A percentile compares a stretch with the other conserved stretches of the same genome.
These are phyloP conservation scores for Pseudofabraea citricarpa DNA, from an alignment of 2,329 filamentous ascomycete species.

Conservation along the genomic window DNA sequence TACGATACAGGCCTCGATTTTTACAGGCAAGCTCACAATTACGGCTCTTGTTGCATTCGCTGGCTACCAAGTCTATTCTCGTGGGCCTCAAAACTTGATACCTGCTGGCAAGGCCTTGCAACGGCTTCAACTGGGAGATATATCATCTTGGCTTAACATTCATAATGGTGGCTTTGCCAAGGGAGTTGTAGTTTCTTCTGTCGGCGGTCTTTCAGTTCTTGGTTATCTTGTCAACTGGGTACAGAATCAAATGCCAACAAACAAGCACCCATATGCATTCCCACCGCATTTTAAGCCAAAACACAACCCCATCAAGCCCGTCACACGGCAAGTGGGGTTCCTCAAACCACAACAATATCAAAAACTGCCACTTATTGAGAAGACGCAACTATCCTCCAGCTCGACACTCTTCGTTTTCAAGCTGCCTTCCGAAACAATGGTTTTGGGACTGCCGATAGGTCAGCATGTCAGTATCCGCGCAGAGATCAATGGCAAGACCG, in stretches of 20 bases:
- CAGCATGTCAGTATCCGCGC: slow-evolving; percentile 35
- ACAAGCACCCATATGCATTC: no score
- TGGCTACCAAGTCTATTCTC: not conserved
- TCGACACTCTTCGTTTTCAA: slow-evolving; percentile 22
- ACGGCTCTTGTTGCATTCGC: no score
- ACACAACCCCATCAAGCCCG: not conserved
- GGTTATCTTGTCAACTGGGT: not conserved
- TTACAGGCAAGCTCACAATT: not conserved
- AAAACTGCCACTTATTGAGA: slow-evolving; percentile 13
- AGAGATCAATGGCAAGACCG: slow-evolving; percentile 26
- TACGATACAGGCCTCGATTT: not conserved
- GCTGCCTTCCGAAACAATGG: slow-evolving; percentile 24
- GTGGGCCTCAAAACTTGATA: not conserved
- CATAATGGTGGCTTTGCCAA: not conserved
- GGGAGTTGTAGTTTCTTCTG: not conserved
- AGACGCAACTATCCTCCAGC: slow-evolving; percentile 14
- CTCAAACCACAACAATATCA: slow-evolving; percentile 6
- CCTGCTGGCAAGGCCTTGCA: not conserved
- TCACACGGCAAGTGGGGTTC: not conserved
- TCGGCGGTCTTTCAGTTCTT: not conserved
- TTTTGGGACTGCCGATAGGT: slow-evolving; percentile 36
- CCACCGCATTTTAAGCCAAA: not conserved
- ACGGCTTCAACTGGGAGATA: no score
- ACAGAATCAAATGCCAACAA: not conserved
- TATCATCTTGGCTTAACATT: no score